Percentiles rank a stretch among this genome's conserved stretches.
These are phyloP conservation scores for Lagerstroemia speciosa DNA, from an alignment of 345 rosid species.

Conservation along the genomic window DNA sequence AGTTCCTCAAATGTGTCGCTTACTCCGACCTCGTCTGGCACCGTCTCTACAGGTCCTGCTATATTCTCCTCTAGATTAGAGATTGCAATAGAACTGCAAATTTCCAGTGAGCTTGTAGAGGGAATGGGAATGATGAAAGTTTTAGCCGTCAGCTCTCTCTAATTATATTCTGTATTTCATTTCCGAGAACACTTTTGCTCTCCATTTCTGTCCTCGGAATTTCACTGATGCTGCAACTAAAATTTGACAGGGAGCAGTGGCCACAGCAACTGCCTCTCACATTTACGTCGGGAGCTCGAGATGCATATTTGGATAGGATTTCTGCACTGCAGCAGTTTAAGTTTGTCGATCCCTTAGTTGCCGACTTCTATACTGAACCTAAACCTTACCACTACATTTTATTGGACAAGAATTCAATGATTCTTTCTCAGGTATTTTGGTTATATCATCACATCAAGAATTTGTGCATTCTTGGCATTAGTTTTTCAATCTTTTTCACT, in stretches of 20 bases:
- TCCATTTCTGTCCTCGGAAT: not conserved
- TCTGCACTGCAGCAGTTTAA: conserved; percentile 39
- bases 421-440: conserved; percentile 38
- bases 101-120: not conserved
- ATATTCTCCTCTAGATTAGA: not conserved
- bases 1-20: conserved; percentile 30
- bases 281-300: conserved; percentile 28
- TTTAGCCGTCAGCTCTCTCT: not conserved
- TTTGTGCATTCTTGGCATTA: not conserved
- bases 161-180: not conserved
- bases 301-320: conserved; percentile 36
- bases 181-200: not conserved
- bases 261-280: conserved; percentile 20
- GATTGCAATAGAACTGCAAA: not conserved
- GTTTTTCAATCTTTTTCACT: not conserved
- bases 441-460: not conserved
- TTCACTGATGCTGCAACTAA: not conserved
- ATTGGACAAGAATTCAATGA: conserved; percentile 26
- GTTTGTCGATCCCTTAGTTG: conserved; percentile 39
- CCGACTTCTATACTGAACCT: conserved; percentile 12
- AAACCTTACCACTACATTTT: conserved; percentile 27
- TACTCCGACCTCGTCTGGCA: conserved; percentile 49
- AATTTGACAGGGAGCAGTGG: conserved; percentile 36
- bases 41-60: conserved; percentile 31
- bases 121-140: not conserved